Percentiles rank a stretch among this genome's conserved stretches.
Evolutionary conservation across 202 grass and related monocot species (phyloP).

Genomic region (Panicum virgatum): DNA sequence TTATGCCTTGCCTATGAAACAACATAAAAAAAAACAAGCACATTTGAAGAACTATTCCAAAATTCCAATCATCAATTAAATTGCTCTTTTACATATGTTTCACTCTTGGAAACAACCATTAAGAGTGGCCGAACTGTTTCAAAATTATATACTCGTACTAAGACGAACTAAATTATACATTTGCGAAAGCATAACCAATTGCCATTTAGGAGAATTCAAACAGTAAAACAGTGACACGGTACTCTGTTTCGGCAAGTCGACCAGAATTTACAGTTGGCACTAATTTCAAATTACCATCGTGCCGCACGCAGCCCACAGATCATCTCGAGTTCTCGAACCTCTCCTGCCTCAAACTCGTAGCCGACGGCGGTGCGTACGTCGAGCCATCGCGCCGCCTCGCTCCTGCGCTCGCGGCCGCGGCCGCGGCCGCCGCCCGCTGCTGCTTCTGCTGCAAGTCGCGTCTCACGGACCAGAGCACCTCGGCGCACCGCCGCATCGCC

Average conservation of each 20-base stretch:
- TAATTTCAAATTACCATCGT: not conserved
- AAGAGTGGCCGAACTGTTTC: no score
- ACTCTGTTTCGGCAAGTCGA: not conserved
- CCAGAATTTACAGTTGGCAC: not conserved
- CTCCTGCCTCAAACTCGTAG: not conserved
- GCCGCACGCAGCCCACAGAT: no score
- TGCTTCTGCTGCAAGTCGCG: slow-evolving; percentile 65
- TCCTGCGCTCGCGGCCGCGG: not conserved
- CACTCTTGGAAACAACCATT: no score
- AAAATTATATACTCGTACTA: no score
- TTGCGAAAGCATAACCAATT: not conserved
- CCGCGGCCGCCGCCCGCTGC: slow-evolving; percentile 33
- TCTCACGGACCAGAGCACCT: slow-evolving; percentile 86
- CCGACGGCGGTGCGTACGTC: slow-evolving; percentile 35
- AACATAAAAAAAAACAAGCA: no score
- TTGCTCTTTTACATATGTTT: no score
- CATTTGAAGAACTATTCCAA: no score
- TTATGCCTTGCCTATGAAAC: no score
- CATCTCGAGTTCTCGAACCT: not conserved
- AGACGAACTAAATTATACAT: not conserved
- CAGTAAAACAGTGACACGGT: not conserved
- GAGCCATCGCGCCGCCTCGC: slow-evolving; percentile 23
- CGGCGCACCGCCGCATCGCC: slow-evolving; percentile 65
- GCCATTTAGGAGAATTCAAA: not conserved
- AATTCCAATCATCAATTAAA: no score